Conservation (phyloP, 2,329 filamentous ascomycete genomes). For the Aspergillus sp. region DNA sequence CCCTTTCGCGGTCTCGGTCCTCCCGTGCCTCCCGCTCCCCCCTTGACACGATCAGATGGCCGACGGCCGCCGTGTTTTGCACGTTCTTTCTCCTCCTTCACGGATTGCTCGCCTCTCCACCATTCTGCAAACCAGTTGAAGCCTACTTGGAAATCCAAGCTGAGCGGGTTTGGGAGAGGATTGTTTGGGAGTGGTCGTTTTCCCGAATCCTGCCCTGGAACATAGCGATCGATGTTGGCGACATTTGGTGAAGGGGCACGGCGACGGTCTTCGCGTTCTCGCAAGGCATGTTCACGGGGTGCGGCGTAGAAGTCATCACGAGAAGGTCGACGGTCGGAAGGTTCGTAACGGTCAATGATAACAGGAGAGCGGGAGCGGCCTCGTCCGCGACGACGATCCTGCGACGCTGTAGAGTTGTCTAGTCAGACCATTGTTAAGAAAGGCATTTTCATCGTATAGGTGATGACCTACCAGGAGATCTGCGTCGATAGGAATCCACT, state of each 20-base stretch:
- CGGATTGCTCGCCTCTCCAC: conserved; percentile 60
- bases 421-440: not conserved
- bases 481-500: conserved; percentile 40
- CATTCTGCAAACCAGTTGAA: conserved; percentile 66
- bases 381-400: conserved; percentile 43
- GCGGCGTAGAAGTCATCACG: conserved; percentile 56
- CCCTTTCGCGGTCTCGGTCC: conserved; percentile 58
- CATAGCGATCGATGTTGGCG: conserved; percentile 60
- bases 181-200: conserved; percentile 52
- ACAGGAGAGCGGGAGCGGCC: conserved; percentile 57
- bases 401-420: conserved; percentile 20
- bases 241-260: conserved; percentile 55
- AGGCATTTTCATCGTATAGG: not conserved
- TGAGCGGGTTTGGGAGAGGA: conserved; percentile 57
- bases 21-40: conserved; percentile 58
- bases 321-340: conserved; percentile 45
- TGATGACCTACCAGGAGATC: conserved; percentile 41
- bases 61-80: conserved; percentile 55
- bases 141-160: conserved; percentile 61
- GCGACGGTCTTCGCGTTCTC: conserved; percentile 54
- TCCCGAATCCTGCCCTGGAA: conserved; percentile 56
- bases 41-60: conserved; percentile 52
- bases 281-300: conserved; percentile 37
- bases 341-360: conserved; percentile 62
- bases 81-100: conserved; percentile 61